These are phyloP conservation scores for Ogataea methylovora DNA, from an alignment of 805 yeast species.

Conservation along the genomic window DNA sequence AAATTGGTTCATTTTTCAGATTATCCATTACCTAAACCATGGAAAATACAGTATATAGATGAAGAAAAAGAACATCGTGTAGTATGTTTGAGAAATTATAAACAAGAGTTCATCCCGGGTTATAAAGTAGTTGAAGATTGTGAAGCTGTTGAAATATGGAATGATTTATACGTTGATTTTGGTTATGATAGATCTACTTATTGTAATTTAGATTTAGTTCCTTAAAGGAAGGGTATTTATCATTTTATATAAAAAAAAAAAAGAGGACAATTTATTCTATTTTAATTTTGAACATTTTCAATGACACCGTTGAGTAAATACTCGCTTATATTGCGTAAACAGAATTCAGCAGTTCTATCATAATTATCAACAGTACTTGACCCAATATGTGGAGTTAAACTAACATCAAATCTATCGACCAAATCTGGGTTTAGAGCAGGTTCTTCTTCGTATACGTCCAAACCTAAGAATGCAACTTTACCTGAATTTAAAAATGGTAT, in stretches of 20 bases:
- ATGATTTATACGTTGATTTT: conserved; percentile 20
- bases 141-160: conserved; percentile 26
- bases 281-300: conserved; percentile 14
- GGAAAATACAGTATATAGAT: conserved; percentile 30
- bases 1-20: conserved; percentile 59
- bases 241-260: not conserved
- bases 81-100: conserved; percentile 7
- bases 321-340: conserved; percentile 48
- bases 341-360: conserved; percentile 40
- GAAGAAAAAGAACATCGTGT: conserved; percentile 7
- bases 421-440: conserved; percentile 46
- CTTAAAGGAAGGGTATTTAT: not conserved
- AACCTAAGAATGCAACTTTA: conserved; percentile 55
- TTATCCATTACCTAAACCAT: conserved; percentile 60
- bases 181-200: conserved; percentile 4
- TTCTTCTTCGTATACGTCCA: conserved; percentile 67
- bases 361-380: conserved; percentile 56
- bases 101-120: conserved; percentile 11
- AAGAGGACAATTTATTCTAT: too few relatives aligned
- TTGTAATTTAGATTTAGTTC: conserved; percentile 8
- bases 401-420: conserved; percentile 48
- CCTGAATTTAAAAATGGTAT: conserved; percentile 53
- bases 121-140: conserved; percentile 22
- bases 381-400: conserved; percentile 66
- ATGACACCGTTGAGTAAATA: conserved; percentile 29